phyloP scores from a whole-genome alignment of 768 basidiomycete genomes.

The Sporobolomyces pararoseus region DNA sequence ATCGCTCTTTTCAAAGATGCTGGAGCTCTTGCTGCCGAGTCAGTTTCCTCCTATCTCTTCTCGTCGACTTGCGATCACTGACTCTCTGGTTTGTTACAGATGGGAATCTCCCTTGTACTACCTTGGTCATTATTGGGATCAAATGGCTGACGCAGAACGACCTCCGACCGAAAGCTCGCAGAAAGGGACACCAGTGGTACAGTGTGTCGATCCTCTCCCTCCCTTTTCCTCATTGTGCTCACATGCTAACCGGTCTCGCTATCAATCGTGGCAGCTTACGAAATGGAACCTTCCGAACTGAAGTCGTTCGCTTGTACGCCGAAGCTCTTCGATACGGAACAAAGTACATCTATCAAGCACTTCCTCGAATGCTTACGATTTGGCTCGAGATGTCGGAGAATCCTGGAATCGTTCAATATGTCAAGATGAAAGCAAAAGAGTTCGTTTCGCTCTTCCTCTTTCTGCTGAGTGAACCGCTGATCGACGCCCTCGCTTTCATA shows the following conservation, averaged over 20 bases:
- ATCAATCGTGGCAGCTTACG: background rate
- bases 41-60: slow-evolving; percentile 34
- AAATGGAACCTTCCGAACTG: background rate
- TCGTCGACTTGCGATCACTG: background rate
- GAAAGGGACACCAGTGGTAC: background rate
- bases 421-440: slow-evolving; percentile 21
- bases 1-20: slow-evolving; percentile 55
- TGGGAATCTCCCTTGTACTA: slow-evolving; percentile 85
- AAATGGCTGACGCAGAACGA: slow-evolving; percentile 29
- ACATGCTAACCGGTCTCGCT: background rate
- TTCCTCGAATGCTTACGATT: slow-evolving; percentile 86
- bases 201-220: background rate
- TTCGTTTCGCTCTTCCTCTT: background rate
- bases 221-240: background rate
- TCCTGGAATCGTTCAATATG: slow-evolving; percentile 42
- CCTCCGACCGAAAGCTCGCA: slow-evolving; percentile 3
- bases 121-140: slow-evolving; percentile 80
- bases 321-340: slow-evolving; percentile 71
- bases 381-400: slow-evolving; percentile 89
- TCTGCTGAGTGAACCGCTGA: background rate
- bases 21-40: slow-evolving; percentile 49
- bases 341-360: slow-evolving; percentile 92
- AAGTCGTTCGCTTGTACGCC: slow-evolving; percentile 33
- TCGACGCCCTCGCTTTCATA: background rate
- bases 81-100: slow-evolving; percentile 48